Evolutionary conservation across 208 protist genomes (phyloP), one percentile per base, ranked within the genome.

Genomic region (Strigomonas culicis): DNA sequence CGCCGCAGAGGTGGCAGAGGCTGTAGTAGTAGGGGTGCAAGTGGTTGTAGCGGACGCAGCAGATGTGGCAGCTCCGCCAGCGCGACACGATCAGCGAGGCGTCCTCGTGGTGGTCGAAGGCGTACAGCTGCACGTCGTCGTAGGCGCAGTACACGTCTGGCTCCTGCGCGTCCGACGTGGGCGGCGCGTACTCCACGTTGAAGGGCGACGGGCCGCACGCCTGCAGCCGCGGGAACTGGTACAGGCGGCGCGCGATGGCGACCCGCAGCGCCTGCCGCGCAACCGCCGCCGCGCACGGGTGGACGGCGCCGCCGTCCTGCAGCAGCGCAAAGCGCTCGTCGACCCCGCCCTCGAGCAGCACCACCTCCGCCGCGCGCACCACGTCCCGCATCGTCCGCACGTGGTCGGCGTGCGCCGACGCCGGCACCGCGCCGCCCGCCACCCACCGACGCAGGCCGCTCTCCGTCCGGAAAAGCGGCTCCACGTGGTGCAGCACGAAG

Each of bases 1-100:
- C 85, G 13, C 92, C 97, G 70, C 97, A 99, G 21, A 90, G 69
- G 50, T 95, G 92, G 75, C 98, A 99, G 72, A 99, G 80, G 71
- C 83, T 88, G 77, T 98, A 94, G 86, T 99, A 99, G 74, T 98
- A 99, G 28, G 88, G 89, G 72, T 99, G 98, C 13, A 99, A 82
- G 22, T 82, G 67, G 30, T 77, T 78, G 75, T 93, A 98, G 19
- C 76, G 74, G 24, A 86, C 77, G 59, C 93, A 88, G 79, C 93
- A 97, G 11, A 73, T 92, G 74, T 97, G 79, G 80, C 96, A 97
- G n/a, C 52, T 77, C 43, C 76, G 62, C 55, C 66, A 84, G 34
- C 73, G 73, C 63, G 70, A 84, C 47, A 89, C 39, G 36, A 67
- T 59, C 41, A 95, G 72, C 52, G 70, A 62, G 27, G 52, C 47